phyloP scores from a whole-genome alignment of 257 asterid species.

The Ilex aquifolium region DNA sequence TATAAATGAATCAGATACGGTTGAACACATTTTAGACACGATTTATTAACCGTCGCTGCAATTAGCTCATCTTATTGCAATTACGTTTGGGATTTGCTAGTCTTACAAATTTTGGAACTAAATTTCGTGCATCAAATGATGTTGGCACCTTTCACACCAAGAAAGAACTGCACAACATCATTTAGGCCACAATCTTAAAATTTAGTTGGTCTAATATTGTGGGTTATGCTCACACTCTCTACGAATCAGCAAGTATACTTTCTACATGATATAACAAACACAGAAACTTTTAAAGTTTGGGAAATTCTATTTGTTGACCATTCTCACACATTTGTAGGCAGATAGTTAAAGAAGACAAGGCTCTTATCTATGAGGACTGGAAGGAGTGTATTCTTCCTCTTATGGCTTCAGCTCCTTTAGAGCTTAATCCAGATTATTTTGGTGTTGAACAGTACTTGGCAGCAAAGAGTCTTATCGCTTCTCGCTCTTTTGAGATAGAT shows the following conservation, averaged over 20 bases:
- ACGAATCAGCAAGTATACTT: too few species aligned
- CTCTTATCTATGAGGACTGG: constrained; percentile 70
- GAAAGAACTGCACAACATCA: background rate
- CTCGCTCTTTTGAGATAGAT: constrained; percentile 76
- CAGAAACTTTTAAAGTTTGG: background rate
- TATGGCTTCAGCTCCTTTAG: constrained; percentile 27
- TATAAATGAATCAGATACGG: too few species aligned
- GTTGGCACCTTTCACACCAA: background rate
- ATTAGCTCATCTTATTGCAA: too few species aligned
- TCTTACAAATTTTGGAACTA: too few species aligned
- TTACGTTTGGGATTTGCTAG: too few species aligned
- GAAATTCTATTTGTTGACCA: background rate
- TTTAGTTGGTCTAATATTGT: background rate
- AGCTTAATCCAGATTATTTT: constrained; percentile 51
- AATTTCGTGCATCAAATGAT: too few species aligned
- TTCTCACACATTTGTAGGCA: constrained; percentile 38
- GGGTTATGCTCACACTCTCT: background rate
- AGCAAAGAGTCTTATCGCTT: constrained; percentile 80
- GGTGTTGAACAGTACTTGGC: constrained; percentile 60
- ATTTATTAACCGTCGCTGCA: too few species aligned
- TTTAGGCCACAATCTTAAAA: background rate
- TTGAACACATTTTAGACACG: too few species aligned
- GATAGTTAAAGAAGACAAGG: constrained; percentile 76
- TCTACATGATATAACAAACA: too few species aligned
- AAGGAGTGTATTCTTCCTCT: constrained; percentile 74